phyloP scores from a whole-genome alignment of 176 grass and related monocot genomes.

The Thalia dealbata region DNA sequence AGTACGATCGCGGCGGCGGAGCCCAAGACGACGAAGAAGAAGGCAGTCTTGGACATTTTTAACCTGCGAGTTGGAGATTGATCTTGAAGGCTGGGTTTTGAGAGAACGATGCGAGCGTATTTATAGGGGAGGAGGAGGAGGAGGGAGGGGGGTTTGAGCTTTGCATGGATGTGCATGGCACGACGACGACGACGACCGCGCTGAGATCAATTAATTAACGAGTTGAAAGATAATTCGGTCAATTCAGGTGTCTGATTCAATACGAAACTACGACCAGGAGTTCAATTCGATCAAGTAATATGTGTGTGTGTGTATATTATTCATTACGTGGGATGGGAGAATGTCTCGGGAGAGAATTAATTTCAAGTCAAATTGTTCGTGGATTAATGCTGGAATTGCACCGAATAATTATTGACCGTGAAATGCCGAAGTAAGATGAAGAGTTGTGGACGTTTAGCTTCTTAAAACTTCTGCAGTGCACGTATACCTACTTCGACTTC shows the following conservation, averaged over 20 bases:
- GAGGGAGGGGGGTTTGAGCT: too few relatives aligned
- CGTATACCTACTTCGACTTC: too few relatives aligned
- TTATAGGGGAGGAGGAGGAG: not conserved
- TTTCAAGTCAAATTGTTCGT: too few relatives aligned
- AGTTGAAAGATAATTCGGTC: not conserved
- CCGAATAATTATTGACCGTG: not conserved
- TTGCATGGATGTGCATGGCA: not conserved
- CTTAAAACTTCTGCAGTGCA: too few relatives aligned
- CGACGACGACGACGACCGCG: too few relatives aligned
- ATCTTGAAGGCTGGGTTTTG: not conserved
- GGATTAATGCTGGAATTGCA: not conserved
- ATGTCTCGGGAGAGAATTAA: too few relatives aligned
- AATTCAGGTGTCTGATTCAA: not conserved
- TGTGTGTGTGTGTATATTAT: too few relatives aligned
- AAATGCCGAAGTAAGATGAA: too few relatives aligned
- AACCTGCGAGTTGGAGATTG: not conserved
- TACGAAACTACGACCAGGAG: not conserved
- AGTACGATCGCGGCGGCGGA: not conserved
- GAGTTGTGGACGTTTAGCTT: too few relatives aligned
- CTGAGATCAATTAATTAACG: not conserved
- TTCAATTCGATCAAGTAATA: constrained; percentile 1
- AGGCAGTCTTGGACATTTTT: not conserved
- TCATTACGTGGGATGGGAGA: too few relatives aligned
- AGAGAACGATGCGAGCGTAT: not conserved
- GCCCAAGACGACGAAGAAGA: not conserved